Base-by-base conservation (phyloP, 225 moss, liverwort and hornwort genomes). In the Pleurozium schreberi region DNA sequence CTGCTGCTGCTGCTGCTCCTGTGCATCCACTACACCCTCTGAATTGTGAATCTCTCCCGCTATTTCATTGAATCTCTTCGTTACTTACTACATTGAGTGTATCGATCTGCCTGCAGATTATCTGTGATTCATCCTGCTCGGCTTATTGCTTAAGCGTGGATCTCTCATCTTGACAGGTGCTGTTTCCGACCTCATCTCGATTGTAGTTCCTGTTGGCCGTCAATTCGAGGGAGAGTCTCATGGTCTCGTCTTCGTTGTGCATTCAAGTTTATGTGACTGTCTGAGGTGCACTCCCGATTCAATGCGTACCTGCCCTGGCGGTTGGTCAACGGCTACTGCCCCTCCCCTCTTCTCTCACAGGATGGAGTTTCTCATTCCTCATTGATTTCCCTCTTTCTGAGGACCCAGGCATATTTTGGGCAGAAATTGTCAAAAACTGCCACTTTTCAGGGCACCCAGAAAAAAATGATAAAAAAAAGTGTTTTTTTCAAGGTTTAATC, bases 291-390 rank as follows among this genome's bases (percentile, higher is more conserved):
- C 84, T 87, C 89, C 87, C 60, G 50, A 71, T 91, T 50, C 90
- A 30, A 47, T 76, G 86, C 68, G 82, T 53, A 91, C 85, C 75
- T 82, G 76, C 60, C 36, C 83, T 88, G 88, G 91, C 88, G 90
- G 93, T 93, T 93, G 93, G 91, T 93, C 93, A 93, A 93, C 88
- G 93, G 91, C 90, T 91, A 19, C 50, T 50, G 33, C 75, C 50
- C 18, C 74, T 36, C 18, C 18, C 12, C 52, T 71, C 61, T 77
- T 63, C 88, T 85, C 88, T 63, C 86, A 59, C 25, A 87, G 30
- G 34, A 82, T 68, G 77, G 68, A 82, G 77, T 69, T 77, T 67
- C 82, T 61, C 45, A 68, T 68, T 88, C 76, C 34, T 90, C 86
- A 67, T 66, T n/a, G n/a, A n/a, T n/a, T n/a, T 77, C 58, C 66